Base-by-base conservation (phyloP, 23 red algal genomes). In the Gracilaria caudata region DNA sequence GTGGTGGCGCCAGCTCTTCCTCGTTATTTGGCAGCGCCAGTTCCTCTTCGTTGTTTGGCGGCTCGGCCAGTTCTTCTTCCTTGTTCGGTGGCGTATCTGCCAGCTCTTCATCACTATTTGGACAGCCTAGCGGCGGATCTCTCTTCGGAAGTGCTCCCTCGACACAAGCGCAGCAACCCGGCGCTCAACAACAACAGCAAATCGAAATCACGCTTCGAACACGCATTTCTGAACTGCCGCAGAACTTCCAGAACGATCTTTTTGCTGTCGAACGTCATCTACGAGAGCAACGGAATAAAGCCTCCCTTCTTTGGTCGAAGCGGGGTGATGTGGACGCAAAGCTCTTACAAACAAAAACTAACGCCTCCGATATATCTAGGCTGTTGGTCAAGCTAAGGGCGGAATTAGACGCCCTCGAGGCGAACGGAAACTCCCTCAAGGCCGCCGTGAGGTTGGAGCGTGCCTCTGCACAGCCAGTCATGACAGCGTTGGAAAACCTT, bases 251-350 rank as follows among this genome's bases (percentile, higher is more conserved):
- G 56, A 93, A 66, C 71, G 73, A 84, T 59, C 51, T 93, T 66
- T 82, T 84, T 58, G 90, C 80, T 5, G 79, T 93, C 0, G 90
- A 93, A 35, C 65, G 80, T 45, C 90, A 93, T 47, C 49, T 93
- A 24, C 51, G 77, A 9, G 90, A 93, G 41, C 90, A 93, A 47
- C 54, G 81, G 23, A 77, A 55, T 20, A 93, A 93, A 44, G 68
- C 39, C 28, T 46, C 64, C 9, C 45, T 53, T 21, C 61, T 93
- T 19, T 79, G 36, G 63, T 58, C 72, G 24, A 82, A 73, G 47
- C 49, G 80, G 2, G 51, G 45, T 7, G 41, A 73, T 71, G 51
- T 82, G 19, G 87, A 91, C 56, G 60, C 44, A 12, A 74, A 60
- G 39, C 71, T 91, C 5, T 28, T 64, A 13, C 68, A 71, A 40